Evolutionary conservation across 257 asterid genomes (phyloP).

Genomic region (Petunia axillaris): DNA sequence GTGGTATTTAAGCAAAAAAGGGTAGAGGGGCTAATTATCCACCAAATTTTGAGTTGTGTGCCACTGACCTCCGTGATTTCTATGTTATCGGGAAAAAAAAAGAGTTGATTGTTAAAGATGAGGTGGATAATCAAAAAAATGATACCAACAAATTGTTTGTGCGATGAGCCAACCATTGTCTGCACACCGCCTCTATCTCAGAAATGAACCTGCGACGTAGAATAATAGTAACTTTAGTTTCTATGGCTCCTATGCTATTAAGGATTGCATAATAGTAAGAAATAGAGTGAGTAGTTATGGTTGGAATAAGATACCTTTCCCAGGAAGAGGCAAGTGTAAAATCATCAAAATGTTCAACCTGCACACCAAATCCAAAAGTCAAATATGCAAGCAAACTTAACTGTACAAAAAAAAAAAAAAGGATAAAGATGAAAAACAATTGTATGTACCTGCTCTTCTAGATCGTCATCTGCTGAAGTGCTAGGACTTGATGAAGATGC

Average conservation of each 20-base stretch:
- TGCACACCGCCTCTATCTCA: constrained; percentile 84
- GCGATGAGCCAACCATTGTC: constrained; percentile 88
- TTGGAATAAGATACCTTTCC: constrained; percentile 62
- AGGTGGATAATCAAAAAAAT: constrained; percentile 24
- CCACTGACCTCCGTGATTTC: too few species aligned
- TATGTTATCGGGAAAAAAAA: too few species aligned
- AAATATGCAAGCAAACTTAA: too few species aligned
- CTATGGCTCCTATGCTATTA: neutral
- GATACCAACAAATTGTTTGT: constrained; percentile 76
- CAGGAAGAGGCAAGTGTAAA: constrained; percentile 90
- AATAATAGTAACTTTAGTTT: constrained; percentile 8
- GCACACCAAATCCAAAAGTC: constrained; percentile 29
- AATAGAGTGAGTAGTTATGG: neutral
- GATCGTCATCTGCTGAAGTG: too few species aligned
- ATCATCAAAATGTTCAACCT: constrained; percentile 88
- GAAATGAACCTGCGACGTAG: constrained; percentile 71
- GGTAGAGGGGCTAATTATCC: too few species aligned
- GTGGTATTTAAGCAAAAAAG: too few species aligned
- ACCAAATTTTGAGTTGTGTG: too few species aligned
- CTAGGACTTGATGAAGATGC: too few species aligned
- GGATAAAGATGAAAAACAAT: too few species aligned
- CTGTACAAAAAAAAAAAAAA: too few species aligned
- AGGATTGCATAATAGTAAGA: neutral
- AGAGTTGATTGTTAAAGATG: neutral
- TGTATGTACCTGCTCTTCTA: too few species aligned